phyloP scores from a whole-genome alignment of 2,329 filamentous ascomycete species.

The Fusarium solani-melongenae region DNA sequence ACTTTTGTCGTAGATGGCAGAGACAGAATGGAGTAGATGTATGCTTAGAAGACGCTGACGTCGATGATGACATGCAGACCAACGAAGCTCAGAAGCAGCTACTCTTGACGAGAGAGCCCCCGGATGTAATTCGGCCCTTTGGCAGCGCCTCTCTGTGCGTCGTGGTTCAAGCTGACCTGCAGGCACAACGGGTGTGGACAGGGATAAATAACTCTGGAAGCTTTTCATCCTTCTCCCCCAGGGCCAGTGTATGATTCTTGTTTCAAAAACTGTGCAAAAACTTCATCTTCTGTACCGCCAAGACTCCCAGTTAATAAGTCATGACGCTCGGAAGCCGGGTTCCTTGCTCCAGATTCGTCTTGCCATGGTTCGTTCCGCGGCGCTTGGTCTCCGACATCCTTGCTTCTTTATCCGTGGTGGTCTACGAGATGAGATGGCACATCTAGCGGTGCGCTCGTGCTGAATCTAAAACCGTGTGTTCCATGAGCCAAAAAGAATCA shows the following conservation, averaged over 20 bases:
- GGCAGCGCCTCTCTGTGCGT: background rate
- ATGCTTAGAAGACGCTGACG: background rate
- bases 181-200: background rate
- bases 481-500: background rate
- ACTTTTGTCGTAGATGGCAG: background rate
- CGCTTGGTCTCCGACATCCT: background rate
- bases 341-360: background rate
- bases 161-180: constrained; percentile 5
- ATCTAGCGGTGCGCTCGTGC: background rate
- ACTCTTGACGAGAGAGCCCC: background rate
- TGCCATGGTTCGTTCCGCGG: constrained; percentile 1
- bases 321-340: background rate
- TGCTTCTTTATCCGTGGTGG: background rate
- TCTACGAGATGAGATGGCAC: background rate
- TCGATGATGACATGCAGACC: background rate
- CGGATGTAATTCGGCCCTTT: constrained; percentile 4
- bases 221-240: background rate
- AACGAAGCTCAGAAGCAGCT: background rate
- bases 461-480: background rate
- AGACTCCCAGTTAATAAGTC: background rate
- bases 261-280: background rate
- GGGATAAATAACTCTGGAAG: background rate
- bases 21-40: background rate
- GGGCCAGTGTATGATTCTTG: background rate
- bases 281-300: background rate